Base-by-base conservation (phyloP, 108 stramenopile genomes). In the Nitzschia sp. region DNA sequence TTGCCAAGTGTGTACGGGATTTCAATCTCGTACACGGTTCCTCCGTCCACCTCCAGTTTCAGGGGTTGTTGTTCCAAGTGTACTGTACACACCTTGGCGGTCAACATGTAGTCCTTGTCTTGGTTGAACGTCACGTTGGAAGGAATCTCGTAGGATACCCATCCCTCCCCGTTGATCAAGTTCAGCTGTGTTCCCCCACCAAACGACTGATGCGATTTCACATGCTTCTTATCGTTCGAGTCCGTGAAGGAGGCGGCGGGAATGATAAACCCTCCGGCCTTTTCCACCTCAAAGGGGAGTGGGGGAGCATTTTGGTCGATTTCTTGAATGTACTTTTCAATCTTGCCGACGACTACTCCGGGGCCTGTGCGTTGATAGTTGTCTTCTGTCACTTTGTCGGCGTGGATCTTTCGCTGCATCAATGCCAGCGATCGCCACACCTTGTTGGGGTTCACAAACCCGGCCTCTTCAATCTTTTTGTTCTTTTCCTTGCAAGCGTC, bases 1-100 rank as follows among this genome's bases (percentile, higher is more conserved):
- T 66, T 59, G 53, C 83, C 83, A 39, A 69, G 46, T 10, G 83
- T 84, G 73, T 84, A 84, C 10, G 83, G 83, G 58, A 80, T 70
- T 34, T 68, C 38, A 21, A 68, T 58, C 25, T 70, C 52, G 25
- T 53, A 69, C 8, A 43, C 0, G 2, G 24, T 46, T 2, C 61
- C 38, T 20, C 59, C 68, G 10, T 70, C 43, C 14, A 76, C 44
- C 53, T 81, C 72, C 19, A 84, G 39, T 29, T 54, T 29, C 44
- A 84, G 29, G 1, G 67, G 71, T 41, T 73, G 69, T 52, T 80
- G 72, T 19, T 65, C 54, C 22, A 58, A 41, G 51, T 84, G 83
- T 19, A 84, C 83, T 7, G 79, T 74, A 43, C 69, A 73, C 0
- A 84, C 76, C 11, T 53, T 53, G 7, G 75, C 63, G 19, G 67